These are phyloP conservation scores for Thermothelomyces thermophilus DNA, from an alignment of 2,329 filamentous ascomycete genomes.

Conservation along the genomic window DNA sequence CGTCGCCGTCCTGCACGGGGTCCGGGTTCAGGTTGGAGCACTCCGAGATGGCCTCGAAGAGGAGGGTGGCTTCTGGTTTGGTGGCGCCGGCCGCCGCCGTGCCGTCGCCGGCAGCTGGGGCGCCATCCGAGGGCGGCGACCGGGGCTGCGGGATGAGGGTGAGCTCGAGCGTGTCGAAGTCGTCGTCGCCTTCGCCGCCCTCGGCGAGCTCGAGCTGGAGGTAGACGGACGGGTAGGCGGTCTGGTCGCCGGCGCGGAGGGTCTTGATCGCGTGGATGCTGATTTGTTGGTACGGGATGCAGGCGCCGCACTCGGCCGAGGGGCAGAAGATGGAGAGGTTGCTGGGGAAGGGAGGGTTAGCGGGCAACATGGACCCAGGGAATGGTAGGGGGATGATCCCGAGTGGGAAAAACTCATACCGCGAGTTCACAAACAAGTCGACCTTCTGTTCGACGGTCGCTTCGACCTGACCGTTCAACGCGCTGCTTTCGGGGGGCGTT, in stretches of 20 bases:
- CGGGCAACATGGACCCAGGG: neutral
- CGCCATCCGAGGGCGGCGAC: neutral
- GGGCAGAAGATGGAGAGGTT: conserved; percentile 59
- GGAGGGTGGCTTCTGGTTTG: conserved; percentile 35
- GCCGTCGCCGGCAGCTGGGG: neutral
- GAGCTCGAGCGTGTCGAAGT: conserved; percentile 58
- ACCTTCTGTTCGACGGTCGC: conserved; percentile 42
- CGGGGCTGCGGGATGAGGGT: conserved; percentile 51
- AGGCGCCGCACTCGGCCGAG: conserved; percentile 51
- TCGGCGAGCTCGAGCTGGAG: conserved; percentile 62
- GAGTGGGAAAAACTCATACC: conserved; percentile 36
- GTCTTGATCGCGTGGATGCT: conserved; percentile 69
- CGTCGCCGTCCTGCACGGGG: conserved; percentile 50
- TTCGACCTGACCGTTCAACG: conserved; percentile 32
- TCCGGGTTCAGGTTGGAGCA: conserved; percentile 75
- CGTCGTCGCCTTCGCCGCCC: conserved; percentile 54
- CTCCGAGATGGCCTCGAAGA: conserved; percentile 64
- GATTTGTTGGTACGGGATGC: conserved; percentile 68
- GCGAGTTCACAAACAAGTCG: conserved; percentile 53
- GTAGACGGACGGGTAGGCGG: conserved; percentile 47
- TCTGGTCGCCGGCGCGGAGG: conserved; percentile 35
- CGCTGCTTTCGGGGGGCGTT: conserved; percentile 30
- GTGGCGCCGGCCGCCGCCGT: conserved; percentile 19
- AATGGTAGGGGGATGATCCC: conserved; percentile 21
- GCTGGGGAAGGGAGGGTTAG: conserved; percentile 29